Conservation (phyloP, 2,329 filamentous ascomycete species). For the Orbilia quercus region DNA sequence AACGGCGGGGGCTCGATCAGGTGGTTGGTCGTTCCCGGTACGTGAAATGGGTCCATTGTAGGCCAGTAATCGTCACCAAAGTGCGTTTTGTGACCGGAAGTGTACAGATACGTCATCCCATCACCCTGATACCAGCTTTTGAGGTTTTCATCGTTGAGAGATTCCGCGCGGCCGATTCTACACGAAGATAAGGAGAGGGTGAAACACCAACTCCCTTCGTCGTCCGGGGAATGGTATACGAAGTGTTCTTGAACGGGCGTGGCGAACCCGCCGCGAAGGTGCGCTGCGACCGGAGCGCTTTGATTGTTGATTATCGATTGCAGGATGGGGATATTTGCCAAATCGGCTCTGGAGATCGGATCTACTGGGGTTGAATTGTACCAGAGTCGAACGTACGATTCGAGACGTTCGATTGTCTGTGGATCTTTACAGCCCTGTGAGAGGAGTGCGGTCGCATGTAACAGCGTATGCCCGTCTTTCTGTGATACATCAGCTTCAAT, state of each 20-base stretch:
- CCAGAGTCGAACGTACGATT: slow-evolving; percentile 32
- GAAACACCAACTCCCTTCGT: slow-evolving; percentile 29
- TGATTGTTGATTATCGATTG: slow-evolving; percentile 17
- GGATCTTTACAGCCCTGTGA: slow-evolving; percentile 11
- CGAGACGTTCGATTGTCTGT: background rate
- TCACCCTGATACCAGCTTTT: slow-evolving; percentile 55
- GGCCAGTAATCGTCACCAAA: slow-evolving; percentile 54
- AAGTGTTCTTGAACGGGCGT: slow-evolving; percentile 47
- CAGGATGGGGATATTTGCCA: slow-evolving; percentile 26
- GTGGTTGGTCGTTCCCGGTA: slow-evolving; percentile 47
- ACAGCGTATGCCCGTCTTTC: slow-evolving; percentile 23
- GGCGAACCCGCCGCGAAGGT: slow-evolving; percentile 24
- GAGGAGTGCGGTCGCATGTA: slow-evolving; percentile 18
- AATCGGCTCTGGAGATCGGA: background rate
- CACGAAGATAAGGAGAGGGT: slow-evolving; percentile 31
- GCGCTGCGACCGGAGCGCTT: background rate
- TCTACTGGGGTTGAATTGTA: slow-evolving; percentile 10
- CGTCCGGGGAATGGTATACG: slow-evolving; percentile 32
- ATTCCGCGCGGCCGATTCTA: slow-evolving; percentile 32
- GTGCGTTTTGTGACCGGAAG: slow-evolving; percentile 41
- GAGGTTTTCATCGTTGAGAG: slow-evolving; percentile 32
- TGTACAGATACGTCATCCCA: slow-evolving; percentile 55
- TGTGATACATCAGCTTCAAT: background rate
- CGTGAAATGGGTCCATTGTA: slow-evolving; percentile 55
- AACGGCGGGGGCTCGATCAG: slow-evolving; percentile 18